Base-by-base conservation (phyloP, 1,284 basidiomycete genomes). In the Marasmius tenuissimus region DNA sequence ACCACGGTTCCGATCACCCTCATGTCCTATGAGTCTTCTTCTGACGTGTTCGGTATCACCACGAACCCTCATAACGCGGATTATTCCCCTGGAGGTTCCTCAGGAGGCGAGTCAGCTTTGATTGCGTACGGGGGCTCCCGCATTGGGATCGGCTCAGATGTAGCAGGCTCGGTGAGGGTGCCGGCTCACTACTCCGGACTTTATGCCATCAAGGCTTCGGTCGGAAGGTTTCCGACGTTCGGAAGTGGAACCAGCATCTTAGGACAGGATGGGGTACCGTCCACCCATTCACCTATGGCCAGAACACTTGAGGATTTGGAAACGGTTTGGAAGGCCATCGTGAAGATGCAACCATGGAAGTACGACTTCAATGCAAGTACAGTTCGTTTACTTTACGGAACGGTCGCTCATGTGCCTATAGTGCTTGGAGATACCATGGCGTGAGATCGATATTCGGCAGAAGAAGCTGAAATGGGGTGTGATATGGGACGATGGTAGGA, bases 1-100 rank as follows among this genome's bases (percentile, higher is more conserved):
- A 94, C 92, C 42, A 91, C 89, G 66, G 78, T 86, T 35, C 83
- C 85, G 0, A 85, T 89, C 68, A 92, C 90, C 0, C 81, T 94
- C 49, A 80, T 94, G 45, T 85, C 88, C 4, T 90, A 89, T 70
- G 92, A 94, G 73, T 88, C 88, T 58, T 70, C 73, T 42, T 91
- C 89, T 57, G 89, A 90, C 45, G 75, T 92, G 2, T 93, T 88
- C 64, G 91, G 91, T 0, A 71, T 72, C n/a, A 82, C 87, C 1
- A 77, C 74, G 38, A 92, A 94, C 71, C 90, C 91, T 1, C 83
- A 88, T 71, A 83, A 82, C 35, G 69, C 73, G 6, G 71, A 71
- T 0, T 83, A 89, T 68, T 84, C 85, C 0, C 83, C 85, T 2
- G 91, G 91, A 1, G 91, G 90, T 0, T 88, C 85, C 2, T 84